Conservation (phyloP, 192 early-diverging fungal genomes). For the Blastocladiella britannica region DNA sequence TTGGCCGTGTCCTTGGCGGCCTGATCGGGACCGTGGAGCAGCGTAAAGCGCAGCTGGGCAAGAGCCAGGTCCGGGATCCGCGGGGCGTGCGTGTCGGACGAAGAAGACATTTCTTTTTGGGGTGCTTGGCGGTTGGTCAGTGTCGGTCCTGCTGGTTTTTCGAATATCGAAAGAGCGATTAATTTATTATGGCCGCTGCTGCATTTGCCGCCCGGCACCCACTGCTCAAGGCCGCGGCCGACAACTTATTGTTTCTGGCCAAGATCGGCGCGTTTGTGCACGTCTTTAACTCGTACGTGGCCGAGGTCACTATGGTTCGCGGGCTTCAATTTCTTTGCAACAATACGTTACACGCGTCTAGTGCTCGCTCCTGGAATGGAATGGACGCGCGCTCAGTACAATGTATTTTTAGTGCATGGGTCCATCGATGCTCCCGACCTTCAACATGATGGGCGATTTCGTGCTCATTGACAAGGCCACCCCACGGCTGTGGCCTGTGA, state of each 20-base stretch:
- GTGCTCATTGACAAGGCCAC: slow-evolving; percentile 51
- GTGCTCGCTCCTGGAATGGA: no score
- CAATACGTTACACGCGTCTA: not conserved
- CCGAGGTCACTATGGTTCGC: slow-evolving; percentile 1
- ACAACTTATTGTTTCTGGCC: not conserved
- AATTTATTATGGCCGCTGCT: no score
- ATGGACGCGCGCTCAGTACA: no score
- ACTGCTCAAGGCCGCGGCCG: not conserved
- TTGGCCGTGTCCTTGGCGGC: not conserved
- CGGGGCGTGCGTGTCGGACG: no score
- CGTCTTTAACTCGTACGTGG: not conserved
- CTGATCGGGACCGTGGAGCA: not conserved
- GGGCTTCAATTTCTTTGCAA: not conserved
- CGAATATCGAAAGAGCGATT: no score
- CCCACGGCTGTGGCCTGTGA: slow-evolving; percentile 22
- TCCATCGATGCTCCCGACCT: slow-evolving; percentile 79
- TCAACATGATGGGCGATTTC: slow-evolving; percentile 61
- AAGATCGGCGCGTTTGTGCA: slow-evolving; percentile 1
- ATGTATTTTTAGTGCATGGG: slow-evolving; percentile 42
- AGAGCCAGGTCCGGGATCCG: slow-evolving; percentile 2
- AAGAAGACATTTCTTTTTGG: no score
- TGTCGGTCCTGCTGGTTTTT: no score
- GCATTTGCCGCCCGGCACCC: not conserved
- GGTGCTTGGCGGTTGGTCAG: no score
- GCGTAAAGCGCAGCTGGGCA: not conserved